Evolutionary conservation across 768 basidiomycete genomes (phyloP), one percentile per base, ranked within the genome.

Genomic region (Leucocoprinus leucothites): DNA sequence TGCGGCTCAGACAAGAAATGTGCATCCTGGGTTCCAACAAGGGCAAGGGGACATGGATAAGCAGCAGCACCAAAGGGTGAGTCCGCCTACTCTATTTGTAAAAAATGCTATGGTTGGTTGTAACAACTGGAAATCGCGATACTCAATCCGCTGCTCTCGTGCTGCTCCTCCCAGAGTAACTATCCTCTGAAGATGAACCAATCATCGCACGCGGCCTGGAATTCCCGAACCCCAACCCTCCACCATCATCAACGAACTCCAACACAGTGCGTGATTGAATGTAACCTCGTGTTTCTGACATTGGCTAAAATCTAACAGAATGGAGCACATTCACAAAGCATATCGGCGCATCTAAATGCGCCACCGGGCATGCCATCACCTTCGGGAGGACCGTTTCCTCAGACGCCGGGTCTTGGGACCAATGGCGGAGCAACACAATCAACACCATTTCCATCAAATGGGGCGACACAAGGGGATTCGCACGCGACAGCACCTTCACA

Each of bases 21-120:
- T 74, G 19, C 76, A 79, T 69, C 76, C 75, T 55, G 78, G 82
- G 60, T 74, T 84, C 54, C 81, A 82, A 66, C 74, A 71, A 52
- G 80, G 82, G 56, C 82, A 82, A 69, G 72, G 78, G 18, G 89
- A 91, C 53, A 72, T 79, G 16, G 89, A 89, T 63, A 89, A 90
- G 64, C 74, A 74, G 57, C 75, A 76, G 56, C 79, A 65, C 53
- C 79, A 69, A 61, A 64, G 88, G 76, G 86, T 88, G 71, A 71
- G 85, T 79, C 40, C 58, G 41, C 42, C 48, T 34, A 41, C 26
- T 45, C 24, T 43, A 19, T 36, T 28, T 28, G 5, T 1, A 46
- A 11, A 24, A 45, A 25, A 11, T 42, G 25, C 36, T 21, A n/a
- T 43, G 18, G 43, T 36, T 34, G 38, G 34, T 21, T 31, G 53